A percentile compares a stretch with the other conserved stretches of the same genome.
Evolutionary conservation across 441 rosid genomes (phyloP).

Genomic region (Erodium moschatum): DNA sequence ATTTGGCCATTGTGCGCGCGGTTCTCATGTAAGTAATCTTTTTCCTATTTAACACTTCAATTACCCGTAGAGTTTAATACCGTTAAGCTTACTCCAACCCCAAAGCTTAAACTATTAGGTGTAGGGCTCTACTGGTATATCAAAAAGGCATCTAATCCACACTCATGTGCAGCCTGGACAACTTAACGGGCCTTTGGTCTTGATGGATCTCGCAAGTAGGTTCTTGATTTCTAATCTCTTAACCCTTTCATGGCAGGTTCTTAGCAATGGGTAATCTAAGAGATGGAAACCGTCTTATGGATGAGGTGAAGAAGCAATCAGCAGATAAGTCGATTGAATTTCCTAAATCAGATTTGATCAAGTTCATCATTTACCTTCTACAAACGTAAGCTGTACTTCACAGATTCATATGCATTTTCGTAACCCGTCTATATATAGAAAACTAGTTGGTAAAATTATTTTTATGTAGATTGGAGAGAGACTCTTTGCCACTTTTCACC

Average conservation of each 20-base stretch:
- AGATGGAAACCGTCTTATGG: conserved; percentile 68
- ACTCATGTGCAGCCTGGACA: too few species aligned
- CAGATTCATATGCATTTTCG: too few species aligned
- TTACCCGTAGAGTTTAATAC: not conserved
- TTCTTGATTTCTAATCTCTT: not conserved
- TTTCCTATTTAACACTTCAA: conserved; percentile 5
- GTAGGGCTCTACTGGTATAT: too few species aligned
- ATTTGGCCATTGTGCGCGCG: conserved; percentile 76
- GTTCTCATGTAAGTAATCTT: conserved; percentile 49
- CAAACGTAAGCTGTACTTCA: conserved; percentile 48
- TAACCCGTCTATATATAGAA: too few species aligned
- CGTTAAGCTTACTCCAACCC: too few species aligned
- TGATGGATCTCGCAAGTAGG: too few species aligned
- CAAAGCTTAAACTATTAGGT: too few species aligned
- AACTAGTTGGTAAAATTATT: not conserved
- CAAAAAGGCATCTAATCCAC: too few species aligned
- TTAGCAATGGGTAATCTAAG: conserved; percentile 68
- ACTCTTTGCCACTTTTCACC: conserved; percentile 84
- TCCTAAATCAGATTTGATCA: conserved; percentile 59
- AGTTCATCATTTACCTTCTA: conserved; percentile 53
- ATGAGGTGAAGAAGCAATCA: conserved; percentile 61
- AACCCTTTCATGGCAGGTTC: conserved; percentile 40
- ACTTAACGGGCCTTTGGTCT: too few species aligned
- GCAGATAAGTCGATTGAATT: conserved; percentile 46
- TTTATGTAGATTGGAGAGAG: conserved; percentile 65